Percentiles rank a stretch among this genome's conserved stretches.
Conservation (phyloP, 2,329 filamentous ascomycete species). For the Colletotrichum tofieldiae region DNA sequence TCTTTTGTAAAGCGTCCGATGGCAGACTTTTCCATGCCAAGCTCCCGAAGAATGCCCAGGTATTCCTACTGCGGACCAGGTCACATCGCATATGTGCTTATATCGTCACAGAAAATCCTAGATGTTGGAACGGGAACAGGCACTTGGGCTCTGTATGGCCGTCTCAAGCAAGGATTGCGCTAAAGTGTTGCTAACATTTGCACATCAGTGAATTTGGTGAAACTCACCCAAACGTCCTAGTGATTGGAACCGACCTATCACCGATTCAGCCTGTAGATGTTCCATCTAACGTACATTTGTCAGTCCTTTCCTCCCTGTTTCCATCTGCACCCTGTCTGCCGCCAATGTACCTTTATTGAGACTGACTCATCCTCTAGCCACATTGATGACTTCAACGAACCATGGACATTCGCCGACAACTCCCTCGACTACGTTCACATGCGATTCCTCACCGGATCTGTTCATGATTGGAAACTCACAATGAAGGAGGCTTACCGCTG, state of each 20-base stretch:
- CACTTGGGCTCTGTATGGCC: not conserved
- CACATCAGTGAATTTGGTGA: not conserved
- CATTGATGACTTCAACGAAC: not conserved
- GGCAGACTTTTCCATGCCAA: not conserved
- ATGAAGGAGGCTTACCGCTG: not conserved
- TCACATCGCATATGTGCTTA: not conserved
- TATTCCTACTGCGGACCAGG: not conserved
- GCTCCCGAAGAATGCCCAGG: not conserved
- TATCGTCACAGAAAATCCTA: not conserved
- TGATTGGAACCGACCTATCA: not conserved
- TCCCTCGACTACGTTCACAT: not conserved
- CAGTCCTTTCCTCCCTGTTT: not conserved
- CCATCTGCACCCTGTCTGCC: not conserved
- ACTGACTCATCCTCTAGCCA: not conserved
- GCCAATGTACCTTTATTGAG: not conserved
- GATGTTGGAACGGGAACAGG: conserved; percentile 6
- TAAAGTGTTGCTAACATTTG: not conserved
- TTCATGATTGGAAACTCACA: not conserved
- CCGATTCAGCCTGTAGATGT: not conserved
- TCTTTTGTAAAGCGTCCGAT: not conserved
- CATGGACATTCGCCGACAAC: not conserved
- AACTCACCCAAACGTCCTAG: not conserved
- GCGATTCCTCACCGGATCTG: not conserved
- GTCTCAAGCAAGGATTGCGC: not conserved
- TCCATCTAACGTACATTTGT: not conserved